A percentile compares a stretch with the other conserved stretches of the same genome.
Conservation (phyloP, 2,329 filamentous ascomycete genomes). For the Byssothecium circinans region DNA sequence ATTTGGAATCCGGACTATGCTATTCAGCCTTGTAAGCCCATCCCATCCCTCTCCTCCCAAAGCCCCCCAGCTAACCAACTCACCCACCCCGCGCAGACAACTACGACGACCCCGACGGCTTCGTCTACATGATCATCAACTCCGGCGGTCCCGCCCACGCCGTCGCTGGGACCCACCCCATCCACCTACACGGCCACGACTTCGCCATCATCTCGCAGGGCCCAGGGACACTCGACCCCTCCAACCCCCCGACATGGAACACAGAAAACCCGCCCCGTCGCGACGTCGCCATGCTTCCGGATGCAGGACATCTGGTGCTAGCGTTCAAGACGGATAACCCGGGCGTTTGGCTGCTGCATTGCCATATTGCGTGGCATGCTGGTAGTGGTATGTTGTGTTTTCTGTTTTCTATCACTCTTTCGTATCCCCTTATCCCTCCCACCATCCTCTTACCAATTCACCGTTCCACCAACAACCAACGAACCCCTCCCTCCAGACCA, state of each 20-base stretch:
- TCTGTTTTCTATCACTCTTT: background rate
- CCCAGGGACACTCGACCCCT: slow-evolving; percentile 22
- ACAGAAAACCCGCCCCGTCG: slow-evolving; percentile 20
- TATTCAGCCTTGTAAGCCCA: slow-evolving; percentile 15
- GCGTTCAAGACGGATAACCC: slow-evolving; percentile 30
- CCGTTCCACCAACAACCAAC: no score
- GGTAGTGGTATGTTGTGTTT: slow-evolving; percentile 12
- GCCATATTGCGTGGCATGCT: slow-evolving; percentile 31
- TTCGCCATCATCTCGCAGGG: slow-evolving; percentile 30
- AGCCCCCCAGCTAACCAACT: background rate
- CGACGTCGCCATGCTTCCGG: slow-evolving; percentile 23
- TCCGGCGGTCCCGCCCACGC: slow-evolving; percentile 9
- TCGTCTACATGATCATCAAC: slow-evolving; percentile 23
- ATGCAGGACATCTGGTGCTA: slow-evolving; percentile 40
- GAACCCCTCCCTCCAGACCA: no score
- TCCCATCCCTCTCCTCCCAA: background rate
- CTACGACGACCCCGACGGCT: slow-evolving; percentile 14
- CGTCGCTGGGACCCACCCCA: slow-evolving; percentile 27
- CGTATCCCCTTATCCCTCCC: background rate
- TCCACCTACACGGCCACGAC: slow-evolving; percentile 27
- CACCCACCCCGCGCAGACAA: slow-evolving; percentile 8
- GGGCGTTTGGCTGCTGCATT: slow-evolving; percentile 43
- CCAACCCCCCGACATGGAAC: slow-evolving; percentile 10
- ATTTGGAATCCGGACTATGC: slow-evolving; percentile 21
- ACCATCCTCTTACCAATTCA: no score